These are phyloP conservation scores for Aleurites moluccanus DNA, from an alignment of 441 rosid genomes.

Conservation along the genomic window DNA sequence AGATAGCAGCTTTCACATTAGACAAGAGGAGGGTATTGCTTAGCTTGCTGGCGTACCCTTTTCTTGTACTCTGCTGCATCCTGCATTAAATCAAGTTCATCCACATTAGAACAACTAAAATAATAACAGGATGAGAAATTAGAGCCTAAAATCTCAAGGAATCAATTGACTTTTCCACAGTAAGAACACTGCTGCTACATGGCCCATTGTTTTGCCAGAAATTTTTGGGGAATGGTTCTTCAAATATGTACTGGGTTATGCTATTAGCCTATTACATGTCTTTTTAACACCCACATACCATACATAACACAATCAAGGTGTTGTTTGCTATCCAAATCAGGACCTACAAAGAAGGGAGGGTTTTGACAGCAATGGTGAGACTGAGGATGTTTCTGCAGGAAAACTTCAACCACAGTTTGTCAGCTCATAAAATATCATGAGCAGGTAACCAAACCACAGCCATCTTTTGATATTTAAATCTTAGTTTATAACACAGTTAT, in stretches of 20 bases:
- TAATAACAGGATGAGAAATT: neutral
- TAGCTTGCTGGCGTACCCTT: conserved; percentile 86
- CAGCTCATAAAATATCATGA: neutral
- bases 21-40: conserved; percentile 78
- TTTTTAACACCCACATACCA: neutral
- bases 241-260: neutral
- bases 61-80: conserved; percentile 80
- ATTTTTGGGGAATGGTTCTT: no score
- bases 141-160: neutral
- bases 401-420: neutral
- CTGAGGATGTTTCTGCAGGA: neutral
- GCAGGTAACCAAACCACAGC: neutral
- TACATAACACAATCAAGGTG: neutral
- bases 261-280: neutral
- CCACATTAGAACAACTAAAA: neutral
- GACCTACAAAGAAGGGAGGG: neutral
- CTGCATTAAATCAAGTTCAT: conserved; percentile 37
- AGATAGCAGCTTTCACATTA: conserved; percentile 23
- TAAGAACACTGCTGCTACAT: neutral
- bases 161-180: neutral
- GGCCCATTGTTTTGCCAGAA: neutral
- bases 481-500: neutral
- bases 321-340: neutral
- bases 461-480: neutral
- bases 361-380: neutral